A percentile compares a stretch with the other conserved stretches of the same genome.
These are phyloP conservation scores for Tolypocladium nubicola DNA, from an alignment of 2,329 filamentous ascomycete genomes.

Conservation along the genomic window DNA sequence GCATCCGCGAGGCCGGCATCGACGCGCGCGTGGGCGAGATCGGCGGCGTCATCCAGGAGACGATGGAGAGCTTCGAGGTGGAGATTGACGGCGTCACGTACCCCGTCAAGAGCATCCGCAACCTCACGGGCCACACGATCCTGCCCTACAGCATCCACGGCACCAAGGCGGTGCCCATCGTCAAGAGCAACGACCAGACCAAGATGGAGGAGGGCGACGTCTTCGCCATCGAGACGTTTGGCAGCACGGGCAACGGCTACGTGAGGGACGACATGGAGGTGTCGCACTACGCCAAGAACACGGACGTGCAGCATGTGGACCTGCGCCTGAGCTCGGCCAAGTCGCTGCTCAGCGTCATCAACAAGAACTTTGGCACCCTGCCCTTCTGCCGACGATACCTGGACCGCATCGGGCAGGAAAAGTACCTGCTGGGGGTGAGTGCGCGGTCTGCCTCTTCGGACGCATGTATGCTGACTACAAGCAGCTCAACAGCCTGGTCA, in stretches of 20 bases:
- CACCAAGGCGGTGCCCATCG: slow-evolving; percentile 86
- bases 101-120: slow-evolving; percentile 76
- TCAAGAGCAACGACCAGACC: slow-evolving; percentile 76
- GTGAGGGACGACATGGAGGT: slow-evolving; percentile 82
- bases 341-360: slow-evolving; percentile 77
- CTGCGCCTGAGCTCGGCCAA: slow-evolving; percentile 74
- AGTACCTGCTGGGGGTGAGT: slow-evolving; percentile 78
- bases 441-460: slow-evolving; percentile 2
- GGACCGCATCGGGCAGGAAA: slow-evolving; percentile 86
- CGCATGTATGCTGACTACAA: neutral
- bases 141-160: slow-evolving; percentile 84
- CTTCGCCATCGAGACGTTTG: slow-evolving; percentile 94
- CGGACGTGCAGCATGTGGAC: slow-evolving; percentile 64
- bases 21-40: slow-evolving; percentile 84
- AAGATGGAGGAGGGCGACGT: slow-evolving; percentile 98
- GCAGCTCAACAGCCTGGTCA: slow-evolving; percentile 76
- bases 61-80: slow-evolving; percentile 88
- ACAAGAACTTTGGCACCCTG: slow-evolving; percentile 91
- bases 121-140: slow-evolving; percentile 85
- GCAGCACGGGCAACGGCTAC: slow-evolving; percentile 82
- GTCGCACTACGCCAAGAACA: slow-evolving; percentile 74
- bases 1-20: slow-evolving; percentile 76
- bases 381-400: slow-evolving; percentile 87
- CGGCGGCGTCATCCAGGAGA: slow-evolving; percentile 73
- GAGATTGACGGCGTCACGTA: slow-evolving; percentile 70